Conservation (phyloP, 1,284 basidiomycete species). For the Marasmius tenuissimus region DNA sequence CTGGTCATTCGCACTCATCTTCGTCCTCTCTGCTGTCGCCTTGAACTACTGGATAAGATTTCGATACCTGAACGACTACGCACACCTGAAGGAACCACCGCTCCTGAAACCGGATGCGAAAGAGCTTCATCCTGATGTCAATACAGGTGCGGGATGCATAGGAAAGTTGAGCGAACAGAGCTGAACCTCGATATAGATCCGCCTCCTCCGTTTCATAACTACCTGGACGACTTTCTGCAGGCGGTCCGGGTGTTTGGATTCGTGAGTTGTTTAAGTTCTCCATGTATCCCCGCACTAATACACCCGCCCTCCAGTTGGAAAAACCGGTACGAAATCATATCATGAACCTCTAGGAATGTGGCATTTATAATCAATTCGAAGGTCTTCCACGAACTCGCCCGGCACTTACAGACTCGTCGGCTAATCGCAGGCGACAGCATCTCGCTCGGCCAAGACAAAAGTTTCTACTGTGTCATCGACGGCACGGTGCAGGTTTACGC, state of each 20-base stretch:
- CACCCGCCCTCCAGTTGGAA: slow-evolving; percentile 55
- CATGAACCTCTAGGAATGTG: not conserved
- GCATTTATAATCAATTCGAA: slow-evolving; percentile 24
- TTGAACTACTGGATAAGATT: slow-evolving; percentile 86
- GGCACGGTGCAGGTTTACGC: slow-evolving; percentile 88
- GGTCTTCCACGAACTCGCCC: slow-evolving; percentile 93
- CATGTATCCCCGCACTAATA: not conserved
- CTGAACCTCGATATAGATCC: slow-evolving; percentile 41
- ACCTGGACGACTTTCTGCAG: slow-evolving; percentile 92
- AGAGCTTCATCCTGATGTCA: slow-evolving; percentile 87
- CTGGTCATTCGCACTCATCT: slow-evolving; percentile 82
- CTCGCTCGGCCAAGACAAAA: slow-evolving; percentile 89
- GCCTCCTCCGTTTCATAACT: slow-evolving; percentile 86
- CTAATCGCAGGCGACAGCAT: slow-evolving; percentile 90
- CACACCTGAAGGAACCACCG: slow-evolving; percentile 84
- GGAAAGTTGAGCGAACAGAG: not conserved
- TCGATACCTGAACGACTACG: slow-evolving; percentile 76
- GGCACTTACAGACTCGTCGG: slow-evolving; percentile 89
- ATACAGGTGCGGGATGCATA: slow-evolving; percentile 43
- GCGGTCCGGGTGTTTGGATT: slow-evolving; percentile 96
- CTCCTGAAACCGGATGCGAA: slow-evolving; percentile 76
- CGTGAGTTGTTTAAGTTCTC: slow-evolving; percentile 29
- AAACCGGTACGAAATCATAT: slow-evolving; percentile 70
- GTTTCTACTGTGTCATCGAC: slow-evolving; percentile 95
- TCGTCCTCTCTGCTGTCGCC: slow-evolving; percentile 62